Base-by-base conservation (phyloP, 331 rosid species). In the Rosa hybrid region DNA sequence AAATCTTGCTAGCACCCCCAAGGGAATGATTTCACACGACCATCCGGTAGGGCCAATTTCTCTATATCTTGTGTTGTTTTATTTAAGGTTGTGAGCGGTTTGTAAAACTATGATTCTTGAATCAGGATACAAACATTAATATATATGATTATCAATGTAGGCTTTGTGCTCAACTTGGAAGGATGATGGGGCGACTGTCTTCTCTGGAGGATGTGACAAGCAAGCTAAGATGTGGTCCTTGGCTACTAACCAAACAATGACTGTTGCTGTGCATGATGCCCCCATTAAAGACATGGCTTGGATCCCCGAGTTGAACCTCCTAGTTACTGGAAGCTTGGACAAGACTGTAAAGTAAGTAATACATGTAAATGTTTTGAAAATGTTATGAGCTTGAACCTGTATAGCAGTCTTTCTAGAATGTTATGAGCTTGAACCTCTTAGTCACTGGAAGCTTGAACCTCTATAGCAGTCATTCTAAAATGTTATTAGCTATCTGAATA, bases 221-320 rank as follows among this genome's bases (percentile, higher is more conserved):
- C 98, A 92, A 86, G 98, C 81, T 41, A 94, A 94, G 83, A 94
- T 92, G 98, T 94, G 98, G 96, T 94, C 98, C 27, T 89, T 92
- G 72, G 53, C 80, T 51, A 95, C 94, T 49, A 90, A 91, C 76
- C 97, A 95, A 77, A 78, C 98, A 11, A 44, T 93, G 88, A 90
- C 99, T 39, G 94, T 91, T 75, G 96, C 93, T 51, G 89, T 90
- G 96, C 99, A 95, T 65, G 99, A 95, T 54, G 93, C 87, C 21
- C 93, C 98, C 49, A 85, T 95, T 45, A 91, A 86, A 83, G 99
- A 95, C 7, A 48, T 93, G 44, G 91, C 94, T 0, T 96, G 99
- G 98, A 91, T 96, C 65, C 91, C 98, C 0, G 98, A 91, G 85
- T 84, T 93, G 96, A 93, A 59, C 83, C 91, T 91, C 53, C 86